These are phyloP conservation scores for Arctium lappa DNA, from an alignment of 129 eudicot genomes.

Conservation along the genomic window DNA sequence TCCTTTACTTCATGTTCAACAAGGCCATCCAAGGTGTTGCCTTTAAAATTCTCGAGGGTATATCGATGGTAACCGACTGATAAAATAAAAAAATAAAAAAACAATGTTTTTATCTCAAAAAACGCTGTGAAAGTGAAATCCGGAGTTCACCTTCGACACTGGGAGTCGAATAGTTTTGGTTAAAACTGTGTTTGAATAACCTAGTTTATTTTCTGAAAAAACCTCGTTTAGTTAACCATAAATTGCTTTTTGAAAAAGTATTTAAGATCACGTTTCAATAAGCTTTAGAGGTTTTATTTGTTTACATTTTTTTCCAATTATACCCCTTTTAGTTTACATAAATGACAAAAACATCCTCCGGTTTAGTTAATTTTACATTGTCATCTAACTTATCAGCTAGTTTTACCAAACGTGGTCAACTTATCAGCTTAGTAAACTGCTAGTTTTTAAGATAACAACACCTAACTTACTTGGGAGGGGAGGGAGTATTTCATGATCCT, in stretches of 20 bases:
- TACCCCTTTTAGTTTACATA: neutral
- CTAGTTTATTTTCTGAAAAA: neutral
- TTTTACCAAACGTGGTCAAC: neutral
- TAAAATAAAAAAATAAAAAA: neutral
- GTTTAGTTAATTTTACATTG: neutral
- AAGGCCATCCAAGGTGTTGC: constrained; percentile 49
- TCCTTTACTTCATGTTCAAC: constrained; percentile 60
- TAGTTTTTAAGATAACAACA: neutral
- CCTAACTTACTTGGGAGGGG: constrained; percentile 75
- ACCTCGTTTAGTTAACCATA: too few relatives aligned
- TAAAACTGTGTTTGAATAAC: neutral
- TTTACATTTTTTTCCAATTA: neutral
- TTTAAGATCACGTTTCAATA: too few relatives aligned
- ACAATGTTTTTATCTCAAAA: neutral
- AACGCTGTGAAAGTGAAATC: neutral
- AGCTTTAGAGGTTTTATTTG: too few relatives aligned
- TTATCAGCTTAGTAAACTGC: neutral
- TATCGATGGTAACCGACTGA: constrained; percentile 85
- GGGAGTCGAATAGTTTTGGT: neutral
- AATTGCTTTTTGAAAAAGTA: too few relatives aligned
- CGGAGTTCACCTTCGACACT: neutral
- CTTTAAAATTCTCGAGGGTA: constrained; percentile 54
- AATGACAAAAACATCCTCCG: neutral
- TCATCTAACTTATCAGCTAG: neutral
- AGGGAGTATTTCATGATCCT: constrained; percentile 93